Percentiles rank a stretch among this genome's conserved stretches.
phyloP scores from a whole-genome alignment of 2,329 filamentous ascomycete species.

The Talaromyces sp. region DNA sequence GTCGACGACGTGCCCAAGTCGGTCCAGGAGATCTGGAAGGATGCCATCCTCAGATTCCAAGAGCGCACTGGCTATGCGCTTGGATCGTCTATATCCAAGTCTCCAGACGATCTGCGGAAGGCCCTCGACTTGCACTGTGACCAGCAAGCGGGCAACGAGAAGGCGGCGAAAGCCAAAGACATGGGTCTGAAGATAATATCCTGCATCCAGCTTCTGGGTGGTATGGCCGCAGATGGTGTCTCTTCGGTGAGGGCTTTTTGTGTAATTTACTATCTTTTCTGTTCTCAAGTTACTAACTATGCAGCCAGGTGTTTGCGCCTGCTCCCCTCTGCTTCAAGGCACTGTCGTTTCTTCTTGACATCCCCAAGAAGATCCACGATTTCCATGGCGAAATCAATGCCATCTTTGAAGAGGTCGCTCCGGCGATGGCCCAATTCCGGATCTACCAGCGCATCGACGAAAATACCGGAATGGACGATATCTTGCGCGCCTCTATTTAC shows the following conservation, averaged over 20 bases:
- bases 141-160: background rate
- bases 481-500: background rate
- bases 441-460: background rate
- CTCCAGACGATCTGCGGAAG: background rate
- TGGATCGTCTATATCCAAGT: background rate
- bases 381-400: background rate
- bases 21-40: background rate
- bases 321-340: background rate
- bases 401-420: background rate
- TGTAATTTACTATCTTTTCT: too few species aligned
- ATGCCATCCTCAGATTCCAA: background rate
- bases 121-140: background rate
- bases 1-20: background rate
- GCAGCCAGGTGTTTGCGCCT: background rate
- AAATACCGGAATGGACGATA: background rate
- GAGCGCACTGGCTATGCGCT: background rate
- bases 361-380: background rate
- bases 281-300: background rate
- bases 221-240: background rate
- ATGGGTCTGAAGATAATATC: background rate
- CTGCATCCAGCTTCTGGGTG: background rate
- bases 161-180: background rate
- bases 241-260: background rate
- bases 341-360: background rate
- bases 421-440: background rate